A percentile compares a stretch with the other conserved stretches of the same genome.
phyloP scores from a whole-genome alignment of 306 rosid genomes.

The Gillenia trifoliata region DNA sequence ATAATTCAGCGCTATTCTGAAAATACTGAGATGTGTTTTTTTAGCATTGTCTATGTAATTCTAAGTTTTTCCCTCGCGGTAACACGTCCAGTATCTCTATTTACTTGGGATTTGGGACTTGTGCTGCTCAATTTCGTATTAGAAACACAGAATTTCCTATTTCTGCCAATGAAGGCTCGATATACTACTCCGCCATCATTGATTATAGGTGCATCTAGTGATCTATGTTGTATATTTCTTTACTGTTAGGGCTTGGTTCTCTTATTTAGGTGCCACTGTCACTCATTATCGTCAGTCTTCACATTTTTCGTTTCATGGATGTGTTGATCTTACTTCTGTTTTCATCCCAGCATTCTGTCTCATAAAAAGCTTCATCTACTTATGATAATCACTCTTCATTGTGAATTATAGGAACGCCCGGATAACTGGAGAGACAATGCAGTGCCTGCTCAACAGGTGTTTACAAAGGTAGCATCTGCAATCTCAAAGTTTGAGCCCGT shows the following conservation, averaged over 20 bases:
- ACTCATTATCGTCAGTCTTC: background rate
- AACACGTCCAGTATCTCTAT: no score
- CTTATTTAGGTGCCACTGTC: background rate
- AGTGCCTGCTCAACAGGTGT: conserved; percentile 51
- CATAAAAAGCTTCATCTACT: background rate
- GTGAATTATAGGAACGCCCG: conserved; percentile 61
- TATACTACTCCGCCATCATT: no score
- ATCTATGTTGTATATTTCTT: background rate
- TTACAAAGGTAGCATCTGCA: conserved; percentile 59
- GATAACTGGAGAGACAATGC: conserved; percentile 90
- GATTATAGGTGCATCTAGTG: background rate
- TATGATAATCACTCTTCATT: conserved; percentile 7
- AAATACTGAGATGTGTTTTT: background rate
- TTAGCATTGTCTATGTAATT: background rate
- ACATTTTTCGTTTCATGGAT: background rate
- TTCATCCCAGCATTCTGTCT: background rate
- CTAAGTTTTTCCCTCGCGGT: background rate
- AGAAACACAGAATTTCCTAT: no score
- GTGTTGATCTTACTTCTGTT: background rate
- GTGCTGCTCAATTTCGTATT: no score
- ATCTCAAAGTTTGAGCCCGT: conserved; percentile 78
- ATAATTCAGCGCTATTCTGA: background rate
- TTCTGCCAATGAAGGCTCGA: no score
- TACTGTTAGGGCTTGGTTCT: background rate
- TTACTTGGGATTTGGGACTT: no score